Percentiles rank a stretch among this genome's conserved stretches.
Evolutionary conservation across 768 basidiomycete species (phyloP).

Genomic region (Neoboletus brunneissimus): DNA sequence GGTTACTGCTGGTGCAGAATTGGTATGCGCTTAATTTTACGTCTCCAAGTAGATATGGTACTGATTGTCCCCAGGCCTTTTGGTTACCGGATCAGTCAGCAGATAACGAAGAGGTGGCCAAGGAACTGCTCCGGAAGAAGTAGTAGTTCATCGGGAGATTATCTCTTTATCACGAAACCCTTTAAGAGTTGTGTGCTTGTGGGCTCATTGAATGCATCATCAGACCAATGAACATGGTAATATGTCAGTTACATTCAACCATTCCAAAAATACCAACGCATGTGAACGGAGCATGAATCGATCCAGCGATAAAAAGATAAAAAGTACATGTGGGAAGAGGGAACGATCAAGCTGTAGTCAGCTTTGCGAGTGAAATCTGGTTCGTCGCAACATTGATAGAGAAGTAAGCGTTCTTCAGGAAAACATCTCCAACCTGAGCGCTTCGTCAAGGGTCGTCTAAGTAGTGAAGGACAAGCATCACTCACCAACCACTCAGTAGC

Average conservation of each 20-base stretch:
- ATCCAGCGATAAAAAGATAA: conserved; percentile 6
- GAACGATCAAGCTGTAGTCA: conserved; percentile 32
- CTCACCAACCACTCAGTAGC: conserved; percentile 67
- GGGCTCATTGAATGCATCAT: neutral
- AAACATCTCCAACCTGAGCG: conserved; percentile 60
- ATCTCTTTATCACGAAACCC: neutral
- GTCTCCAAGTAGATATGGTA: neutral
- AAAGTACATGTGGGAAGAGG: neutral
- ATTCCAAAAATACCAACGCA: neutral
- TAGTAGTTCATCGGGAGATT: neutral
- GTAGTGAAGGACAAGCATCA: conserved; percentile 1
- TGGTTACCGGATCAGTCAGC: conserved; percentile 67
- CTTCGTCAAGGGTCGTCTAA: neutral
- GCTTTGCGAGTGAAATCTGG: conserved; percentile 56
- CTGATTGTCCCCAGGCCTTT: conserved; percentile 47
- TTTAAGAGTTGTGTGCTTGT: neutral
- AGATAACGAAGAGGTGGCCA: conserved; percentile 69
- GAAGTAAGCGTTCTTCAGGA: conserved; percentile 76
- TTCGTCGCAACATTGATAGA: conserved; percentile 60
- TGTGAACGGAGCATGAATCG: conserved; percentile 1
- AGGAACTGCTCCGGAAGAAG: conserved; percentile 62
- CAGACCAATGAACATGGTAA: neutral
- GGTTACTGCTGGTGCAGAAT: conserved; percentile 75
- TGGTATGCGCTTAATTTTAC: conserved; percentile 50
- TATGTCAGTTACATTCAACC: conserved; percentile 1